Evolutionary conservation across 345 rosid genomes (phyloP), one percentile per base, ranked within the genome.

Genomic region (Ceriops tagal): DNA sequence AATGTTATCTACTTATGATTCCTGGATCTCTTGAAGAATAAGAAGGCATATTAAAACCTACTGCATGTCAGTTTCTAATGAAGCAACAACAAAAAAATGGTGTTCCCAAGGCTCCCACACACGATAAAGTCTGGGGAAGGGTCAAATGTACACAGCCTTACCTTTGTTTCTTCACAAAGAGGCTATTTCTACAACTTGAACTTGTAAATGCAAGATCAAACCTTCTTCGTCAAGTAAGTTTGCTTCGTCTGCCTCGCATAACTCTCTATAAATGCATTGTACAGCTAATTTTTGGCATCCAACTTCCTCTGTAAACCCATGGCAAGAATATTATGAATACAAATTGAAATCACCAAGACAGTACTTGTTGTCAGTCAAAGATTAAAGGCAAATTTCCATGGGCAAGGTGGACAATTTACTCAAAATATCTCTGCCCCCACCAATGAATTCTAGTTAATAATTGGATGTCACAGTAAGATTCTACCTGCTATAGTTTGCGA

Each of bases 141-240:
- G 37, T 34, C 37, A 7, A 34, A 34, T 34, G 37, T 7, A 8
- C 1, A 2, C 1, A 7, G 8, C 37, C 37, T 34, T 34, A 34
- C 37, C 37, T 8, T 8, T 34, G 37, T 34, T 5, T 26, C 5
- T 34, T 35, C 22, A 31, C 34, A 31, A 31, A 31, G 34, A 31
- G 34, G 34, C 34, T 31, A 31, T 31, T 31, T 31, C 34, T 31
- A 31, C 34, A 31, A 31, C 34, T 31, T 0, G 6, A 31, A 31
- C 34, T 31, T 31, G 34, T 31, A 31, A 31, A 31, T 31, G 9
- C 28, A 24, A 56, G 28, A 9, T 27, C 24, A 76, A 76, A 86
- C 92, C 90, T 78, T 88, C 85, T 81, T 81, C 88, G 70, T 84
- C 86, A 55, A 88, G 87, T 75, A 88, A 78, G 80, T 88, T 88